Evolutionary conservation across 106 monocot species (phyloP).

Genomic region (Agapanthus africanus): DNA sequence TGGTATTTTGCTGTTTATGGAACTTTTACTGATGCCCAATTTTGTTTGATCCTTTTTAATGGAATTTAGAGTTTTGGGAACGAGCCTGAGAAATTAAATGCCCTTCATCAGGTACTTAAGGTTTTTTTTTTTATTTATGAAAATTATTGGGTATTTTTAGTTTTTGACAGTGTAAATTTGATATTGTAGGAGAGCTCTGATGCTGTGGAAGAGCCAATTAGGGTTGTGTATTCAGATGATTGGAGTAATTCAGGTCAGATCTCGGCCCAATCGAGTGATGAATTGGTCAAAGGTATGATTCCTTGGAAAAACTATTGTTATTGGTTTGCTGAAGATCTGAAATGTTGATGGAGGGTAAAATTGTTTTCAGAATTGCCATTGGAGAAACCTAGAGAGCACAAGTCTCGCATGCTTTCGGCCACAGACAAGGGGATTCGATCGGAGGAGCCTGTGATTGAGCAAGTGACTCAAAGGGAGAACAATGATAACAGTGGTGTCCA

Average conservation of each 20-base stretch:
- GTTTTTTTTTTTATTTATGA: not conserved
- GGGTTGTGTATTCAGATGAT: slow-evolving; percentile 23
- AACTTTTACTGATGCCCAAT: not conserved
- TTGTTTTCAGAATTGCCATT: slow-evolving; percentile 21
- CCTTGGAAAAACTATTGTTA: too few species aligned
- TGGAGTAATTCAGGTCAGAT: slow-evolving; percentile 23
- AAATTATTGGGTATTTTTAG: not conserved
- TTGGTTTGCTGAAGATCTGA: not conserved
- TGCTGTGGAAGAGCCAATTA: slow-evolving; percentile 32
- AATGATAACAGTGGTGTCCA: not conserved
- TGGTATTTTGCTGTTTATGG: not conserved
- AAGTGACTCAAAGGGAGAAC: slow-evolving; percentile 9
- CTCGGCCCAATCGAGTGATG: slow-evolving; percentile 4
- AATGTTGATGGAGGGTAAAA: not conserved
- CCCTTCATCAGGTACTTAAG: slow-evolving; percentile 16
- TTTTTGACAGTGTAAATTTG: not conserved
- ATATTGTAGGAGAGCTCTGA: slow-evolving; percentile 21
- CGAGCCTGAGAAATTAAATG: slow-evolving; percentile 6
- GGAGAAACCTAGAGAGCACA: slow-evolving; percentile 23
- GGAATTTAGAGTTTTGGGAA: slow-evolving; percentile 4
- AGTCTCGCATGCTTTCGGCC: slow-evolving; percentile 23
- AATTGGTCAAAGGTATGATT: slow-evolving; percentile 13
- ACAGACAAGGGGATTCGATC: slow-evolving; percentile 6
- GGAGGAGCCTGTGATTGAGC: slow-evolving; percentile 12
- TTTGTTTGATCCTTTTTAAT: not conserved